Evolutionary conservation across 2,329 filamentous ascomycete genomes (phyloP).

Genomic region (Monascus ruber): DNA sequence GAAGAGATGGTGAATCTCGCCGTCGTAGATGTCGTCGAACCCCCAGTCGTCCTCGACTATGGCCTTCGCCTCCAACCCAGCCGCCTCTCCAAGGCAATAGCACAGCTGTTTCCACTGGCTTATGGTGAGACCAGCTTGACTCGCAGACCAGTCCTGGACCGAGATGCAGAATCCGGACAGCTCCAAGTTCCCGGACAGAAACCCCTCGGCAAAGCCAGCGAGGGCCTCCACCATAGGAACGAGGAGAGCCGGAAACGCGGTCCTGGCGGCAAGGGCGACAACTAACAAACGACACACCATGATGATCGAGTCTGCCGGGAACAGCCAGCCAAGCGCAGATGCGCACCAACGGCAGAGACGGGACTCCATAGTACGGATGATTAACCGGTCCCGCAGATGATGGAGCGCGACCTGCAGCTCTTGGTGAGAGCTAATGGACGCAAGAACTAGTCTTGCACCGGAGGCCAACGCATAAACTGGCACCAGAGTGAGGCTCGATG

Average conservation of each 20-base stretch:
- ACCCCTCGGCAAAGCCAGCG: slow-evolving; percentile 1
- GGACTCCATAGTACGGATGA: not conserved
- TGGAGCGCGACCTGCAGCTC: not conserved
- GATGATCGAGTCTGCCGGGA: slow-evolving; percentile 2
- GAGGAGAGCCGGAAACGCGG: slow-evolving; percentile 1
- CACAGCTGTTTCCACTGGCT: not conserved
- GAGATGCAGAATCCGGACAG: slow-evolving; percentile 3
- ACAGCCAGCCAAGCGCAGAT: slow-evolving; percentile 2
- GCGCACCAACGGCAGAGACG: not conserved
- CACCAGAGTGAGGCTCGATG: not conserved
- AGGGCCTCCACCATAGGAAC: slow-evolving; percentile 2
- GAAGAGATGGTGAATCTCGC: slow-evolving; percentile 4
- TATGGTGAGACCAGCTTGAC: not conserved
- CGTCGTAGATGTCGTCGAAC: slow-evolving; percentile 1
- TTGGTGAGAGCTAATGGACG: not conserved
- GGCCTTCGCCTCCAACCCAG: slow-evolving; percentile 3
- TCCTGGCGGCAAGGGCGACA: not conserved
- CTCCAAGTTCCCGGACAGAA: slow-evolving; percentile 1
- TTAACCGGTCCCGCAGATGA: not conserved
- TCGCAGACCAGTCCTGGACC: not conserved
- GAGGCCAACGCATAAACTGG: not conserved
- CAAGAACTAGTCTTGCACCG: slow-evolving; percentile 1
- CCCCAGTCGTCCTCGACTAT: slow-evolving; percentile 2
- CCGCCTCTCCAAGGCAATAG: slow-evolving; percentile 6
- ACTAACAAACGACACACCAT: slow-evolving; percentile 1